Base-by-base conservation (phyloP, 495 filamentous ascomycete genomes). In the Trichoderma parareesei region DNA sequence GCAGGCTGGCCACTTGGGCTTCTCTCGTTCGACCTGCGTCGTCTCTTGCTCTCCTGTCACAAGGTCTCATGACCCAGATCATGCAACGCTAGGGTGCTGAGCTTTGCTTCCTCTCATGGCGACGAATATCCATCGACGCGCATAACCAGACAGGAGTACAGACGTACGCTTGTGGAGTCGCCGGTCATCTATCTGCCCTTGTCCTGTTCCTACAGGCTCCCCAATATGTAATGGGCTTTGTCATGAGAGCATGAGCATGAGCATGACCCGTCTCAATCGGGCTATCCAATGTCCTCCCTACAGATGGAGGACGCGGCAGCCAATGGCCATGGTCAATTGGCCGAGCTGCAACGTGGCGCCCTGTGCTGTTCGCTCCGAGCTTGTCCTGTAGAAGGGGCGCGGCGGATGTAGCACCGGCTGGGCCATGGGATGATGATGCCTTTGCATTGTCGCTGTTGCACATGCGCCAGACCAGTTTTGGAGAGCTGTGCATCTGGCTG, bases 31-130 rank as follows among this genome's bases (percentile, higher is more conserved):
- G 8, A 5, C 43, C 43, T 46, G 11, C n/a, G 46, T 49, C n/a
- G 4, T 49, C 20, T 49, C 20, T 27, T 49, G 6, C n/a, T 11
- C 13, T 46, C n/a, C 13, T n/a, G 16, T 49, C 16, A 18, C 48
- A 57, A n/a, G 53, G 53, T 57, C 53, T 57, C 53, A 57, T 57
- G 53, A 57, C 53, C 53, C 11, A 57, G 14, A 57, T 57, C 33
- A 57, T 57, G 53, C 53, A 37, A 57, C 53, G 53, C 53, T 57
- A 57, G 18, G 27, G 27, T 10, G 7, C 33, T 57, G 53, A 57
- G 7, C 6, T 35, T 38, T 38, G 11, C 53, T 14, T 57, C 27
- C 53, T 57, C 53, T 18, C 53, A 37, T 37, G 20, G 20, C 53
- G 53, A 57, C 2, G 18, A 49, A 49, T 57, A 14, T 57, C 53